Evolutionary conservation across 768 basidiomycete species (phyloP), one percentile per base, ranked within the genome.

Genomic region (Dictyophora rubrovolvata): DNA sequence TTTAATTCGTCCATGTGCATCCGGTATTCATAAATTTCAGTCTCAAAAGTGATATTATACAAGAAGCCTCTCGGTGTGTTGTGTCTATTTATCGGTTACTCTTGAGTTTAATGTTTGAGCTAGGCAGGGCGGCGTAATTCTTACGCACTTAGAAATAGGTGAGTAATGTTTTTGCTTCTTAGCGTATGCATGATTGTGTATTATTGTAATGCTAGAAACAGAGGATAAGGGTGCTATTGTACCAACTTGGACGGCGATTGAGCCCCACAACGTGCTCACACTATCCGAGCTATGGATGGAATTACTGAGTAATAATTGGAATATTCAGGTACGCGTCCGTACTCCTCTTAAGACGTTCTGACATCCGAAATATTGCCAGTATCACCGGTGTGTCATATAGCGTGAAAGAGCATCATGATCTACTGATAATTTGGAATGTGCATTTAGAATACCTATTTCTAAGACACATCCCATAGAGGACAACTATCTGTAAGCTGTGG

Each of bases 111-210:
- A 33, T 48, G n/a, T 56, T 48, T 57, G 23, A 66, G 50, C 53
- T 54, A 91, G 89, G 66, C 93, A 86, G 64, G 93, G 93, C 2
- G 93, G 96, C 2, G 75, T 98, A 42, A 74, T 99, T 37, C 75
- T 98, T 55, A 94, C 93, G 0, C 96, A 98, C 67, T 92, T 97
- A 66, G 94, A 98, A 76, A 75, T 92, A 61, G 84, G 87, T 87
- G 68, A 61, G 80, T 28, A 28, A 28, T 28, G 14, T 36, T 42
- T 16, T 34, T 56, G 1, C 1, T 34, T 48, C 23, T 33, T 20
- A 2, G 7, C 56, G 7, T 28, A 7, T 28, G 28, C 28, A 28
- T 28, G 28, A 3, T 28, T 28, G 28, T 28, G 28, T 28, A 28
- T 28, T 28, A 28, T 28, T 7, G 28, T 7, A 7, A 3, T 7